A percentile compares a stretch with the other conserved stretches of the same genome.
phyloP scores from a whole-genome alignment of 2,329 filamentous ascomycete genomes.

The Xylariomycetidae sp. region DNA sequence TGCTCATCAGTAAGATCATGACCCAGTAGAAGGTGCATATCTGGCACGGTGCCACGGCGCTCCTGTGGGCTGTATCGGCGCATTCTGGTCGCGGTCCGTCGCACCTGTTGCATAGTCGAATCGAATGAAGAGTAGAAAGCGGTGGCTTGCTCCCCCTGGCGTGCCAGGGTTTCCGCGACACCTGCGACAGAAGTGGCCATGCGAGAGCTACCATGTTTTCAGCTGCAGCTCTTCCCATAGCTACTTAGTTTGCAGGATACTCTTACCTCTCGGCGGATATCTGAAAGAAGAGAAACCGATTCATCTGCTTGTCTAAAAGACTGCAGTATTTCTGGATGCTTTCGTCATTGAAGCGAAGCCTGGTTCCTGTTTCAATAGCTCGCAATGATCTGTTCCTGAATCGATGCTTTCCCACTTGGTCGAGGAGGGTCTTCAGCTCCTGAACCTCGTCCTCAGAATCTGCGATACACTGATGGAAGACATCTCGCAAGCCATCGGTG shows the following conservation, averaged over 20 bases:
- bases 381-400: constrained; percentile 4
- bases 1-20: no score
- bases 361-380: constrained; percentile 6
- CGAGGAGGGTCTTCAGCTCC: constrained; percentile 4
- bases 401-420: constrained; percentile 6
- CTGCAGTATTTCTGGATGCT: constrained; percentile 6
- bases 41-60: no score
- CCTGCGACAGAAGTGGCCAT: constrained; percentile 3
- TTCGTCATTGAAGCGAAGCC: constrained; percentile 7
- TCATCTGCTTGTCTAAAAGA: constrained; percentile 8
- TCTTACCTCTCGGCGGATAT: constrained; percentile 5
- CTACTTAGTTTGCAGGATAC: no score
- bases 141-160: constrained; percentile 2
- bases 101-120: no score
- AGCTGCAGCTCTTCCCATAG: neutral
- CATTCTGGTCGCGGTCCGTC: no score
- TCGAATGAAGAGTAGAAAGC: no score
- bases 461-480: constrained; percentile 5
- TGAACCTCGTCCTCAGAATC: constrained; percentile 7
- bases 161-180: constrained; percentile 2
- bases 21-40: no score
- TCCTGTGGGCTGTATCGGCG: no score
- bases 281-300: constrained; percentile 9
- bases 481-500: neutral
- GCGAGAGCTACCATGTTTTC: neutral